Conservation (phyloP, 225 moss, liverwort and hornwort species). For the Pleurozium schreberi region DNA sequence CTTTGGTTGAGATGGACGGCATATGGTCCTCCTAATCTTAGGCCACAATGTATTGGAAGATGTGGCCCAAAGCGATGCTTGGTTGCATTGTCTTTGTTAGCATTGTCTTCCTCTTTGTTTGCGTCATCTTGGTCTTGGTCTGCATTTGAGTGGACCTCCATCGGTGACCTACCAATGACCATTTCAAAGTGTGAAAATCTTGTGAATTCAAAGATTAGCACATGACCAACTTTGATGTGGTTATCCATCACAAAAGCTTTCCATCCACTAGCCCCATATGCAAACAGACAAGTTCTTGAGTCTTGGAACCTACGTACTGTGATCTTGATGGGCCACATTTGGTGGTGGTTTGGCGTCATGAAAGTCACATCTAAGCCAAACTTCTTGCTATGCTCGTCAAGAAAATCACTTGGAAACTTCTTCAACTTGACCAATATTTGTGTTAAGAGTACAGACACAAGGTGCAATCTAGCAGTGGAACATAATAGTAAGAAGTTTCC, state of each 20-base stretch:
- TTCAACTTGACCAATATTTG: too few relatives aligned
- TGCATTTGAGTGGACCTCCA: too few relatives aligned
- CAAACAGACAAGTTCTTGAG: too few relatives aligned
- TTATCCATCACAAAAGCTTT: background rate
- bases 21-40: background rate
- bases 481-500: background rate
- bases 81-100: fast-evolving
- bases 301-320: too few relatives aligned
- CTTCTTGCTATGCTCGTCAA: too few relatives aligned
- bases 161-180: background rate
- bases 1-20: fast-evolving
- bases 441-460: background rate
- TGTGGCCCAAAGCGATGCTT: fast-evolving
- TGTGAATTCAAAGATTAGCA: background rate
- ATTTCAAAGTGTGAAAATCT: too few relatives aligned
- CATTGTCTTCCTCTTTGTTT: too few relatives aligned
- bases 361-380: too few relatives aligned
- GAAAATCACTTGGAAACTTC: too few relatives aligned
- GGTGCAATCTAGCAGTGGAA: background rate
- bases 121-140: background rate
- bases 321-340: too few relatives aligned
- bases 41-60: fast-evolving
- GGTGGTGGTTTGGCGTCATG: too few relatives aligned
- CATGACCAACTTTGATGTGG: background rate
- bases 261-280: too few relatives aligned